phyloP scores from a whole-genome alignment of 352 stramenopile species.

The Phytophthora fragariaefolia region DNA sequence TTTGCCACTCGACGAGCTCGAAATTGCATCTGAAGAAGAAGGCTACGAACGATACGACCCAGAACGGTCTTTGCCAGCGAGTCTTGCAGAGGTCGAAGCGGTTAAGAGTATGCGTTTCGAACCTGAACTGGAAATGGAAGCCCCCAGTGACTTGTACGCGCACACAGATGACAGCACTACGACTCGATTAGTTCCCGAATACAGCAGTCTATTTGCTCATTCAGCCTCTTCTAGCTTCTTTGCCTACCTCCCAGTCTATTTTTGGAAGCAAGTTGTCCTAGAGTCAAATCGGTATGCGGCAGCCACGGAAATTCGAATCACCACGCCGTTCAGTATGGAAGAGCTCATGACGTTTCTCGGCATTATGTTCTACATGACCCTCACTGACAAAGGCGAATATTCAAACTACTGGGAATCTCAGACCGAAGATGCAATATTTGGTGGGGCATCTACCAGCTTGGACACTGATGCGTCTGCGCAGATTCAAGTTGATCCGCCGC shows the following conservation, averaged over 20 bases:
- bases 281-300: slow-evolving; percentile 13
- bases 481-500: slow-evolving; percentile 21
- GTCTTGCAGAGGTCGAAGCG: slow-evolving; percentile 12
- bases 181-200: slow-evolving; percentile 1
- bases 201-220: slow-evolving; percentile 10
- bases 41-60: slow-evolving; percentile 13
- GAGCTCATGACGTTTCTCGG: slow-evolving; percentile 19
- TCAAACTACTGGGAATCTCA: slow-evolving; percentile 14
- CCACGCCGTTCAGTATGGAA: slow-evolving; percentile 9
- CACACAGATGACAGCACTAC: not conserved
- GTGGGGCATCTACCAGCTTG: slow-evolving; percentile 1
- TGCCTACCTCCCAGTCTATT: not conserved
- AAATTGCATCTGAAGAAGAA: slow-evolving; percentile 7
- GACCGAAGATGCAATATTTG: slow-evolving; percentile 18
- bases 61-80: slow-evolving; percentile 2
- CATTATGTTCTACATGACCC: slow-evolving; percentile 26
- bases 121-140: slow-evolving; percentile 2
- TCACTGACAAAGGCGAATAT: slow-evolving; percentile 11
- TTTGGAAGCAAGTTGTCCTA: slow-evolving; percentile 10
- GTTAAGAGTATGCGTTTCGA: slow-evolving; percentile 9
- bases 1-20: slow-evolving; percentile 4
- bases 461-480: slow-evolving; percentile 7
- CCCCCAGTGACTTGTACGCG: slow-evolving; percentile 5
- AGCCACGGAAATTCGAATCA: slow-evolving; percentile 1
- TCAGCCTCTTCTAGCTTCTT: slow-evolving; percentile 14